Conservation (phyloP, 2,329 filamentous ascomycete species). For the Beauveria australis region DNA sequence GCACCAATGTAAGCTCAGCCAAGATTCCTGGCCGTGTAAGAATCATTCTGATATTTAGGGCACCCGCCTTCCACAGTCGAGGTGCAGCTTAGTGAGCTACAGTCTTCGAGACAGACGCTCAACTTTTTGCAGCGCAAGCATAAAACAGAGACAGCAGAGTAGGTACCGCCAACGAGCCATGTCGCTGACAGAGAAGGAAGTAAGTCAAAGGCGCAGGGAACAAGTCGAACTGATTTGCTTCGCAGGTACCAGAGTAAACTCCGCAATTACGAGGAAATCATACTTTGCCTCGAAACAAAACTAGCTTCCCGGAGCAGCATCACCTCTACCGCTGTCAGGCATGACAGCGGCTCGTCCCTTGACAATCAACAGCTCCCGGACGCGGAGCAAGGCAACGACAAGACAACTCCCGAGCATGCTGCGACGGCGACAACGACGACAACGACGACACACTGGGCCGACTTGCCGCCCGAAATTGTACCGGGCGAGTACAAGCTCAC, state of each 20-base stretch:
- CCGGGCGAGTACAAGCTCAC: slow-evolving; percentile 83
- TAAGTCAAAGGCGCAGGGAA: too few relatives aligned
- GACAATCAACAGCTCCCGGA: neutral
- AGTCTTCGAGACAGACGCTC: slow-evolving; percentile 86
- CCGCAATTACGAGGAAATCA: neutral
- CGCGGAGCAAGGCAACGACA: slow-evolving; percentile 1
- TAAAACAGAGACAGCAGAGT: slow-evolving; percentile 85
- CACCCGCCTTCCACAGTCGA: slow-evolving; percentile 54
- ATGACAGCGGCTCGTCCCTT: neutral
- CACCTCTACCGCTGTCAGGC: slow-evolving; percentile 23
- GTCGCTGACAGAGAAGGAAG: too few relatives aligned
- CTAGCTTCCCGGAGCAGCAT: neutral
- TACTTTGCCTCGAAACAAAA: neutral
- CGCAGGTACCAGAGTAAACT: neutral
- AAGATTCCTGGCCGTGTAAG: slow-evolving; percentile 71
- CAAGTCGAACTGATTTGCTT: neutral
- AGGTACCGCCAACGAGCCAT: neutral
- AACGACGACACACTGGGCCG: slow-evolving; percentile 34
- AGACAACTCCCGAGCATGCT: neutral
- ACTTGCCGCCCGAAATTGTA: slow-evolving; percentile 83
- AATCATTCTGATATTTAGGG: slow-evolving; percentile 57
- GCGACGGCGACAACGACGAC: too few relatives aligned
- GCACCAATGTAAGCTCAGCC: neutral
- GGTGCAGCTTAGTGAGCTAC: slow-evolving; percentile 80
- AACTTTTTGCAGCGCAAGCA: slow-evolving; percentile 87